Evolutionary conservation across 2,329 filamentous ascomycete genomes (phyloP), one percentile per base, ranked within the genome.

Genomic region (Fusarium longipes): DNA sequence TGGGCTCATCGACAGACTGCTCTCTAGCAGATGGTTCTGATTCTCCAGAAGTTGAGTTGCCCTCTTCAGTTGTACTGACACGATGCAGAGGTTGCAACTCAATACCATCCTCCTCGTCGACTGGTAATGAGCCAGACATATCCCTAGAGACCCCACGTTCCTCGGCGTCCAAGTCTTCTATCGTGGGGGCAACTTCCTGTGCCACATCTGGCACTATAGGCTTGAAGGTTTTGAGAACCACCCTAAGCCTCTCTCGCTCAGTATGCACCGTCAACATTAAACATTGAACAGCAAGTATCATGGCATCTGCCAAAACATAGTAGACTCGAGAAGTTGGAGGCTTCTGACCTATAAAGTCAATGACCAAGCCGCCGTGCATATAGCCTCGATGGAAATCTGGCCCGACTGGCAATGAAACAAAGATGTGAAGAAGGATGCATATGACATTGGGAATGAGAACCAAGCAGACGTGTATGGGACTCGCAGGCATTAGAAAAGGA

Each of bases 341-440:
- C 67, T 84, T 85, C 75, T 91, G 89, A 15, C 89, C 89, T 68
- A 91, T 82, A 68, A 91, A 89, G 72, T 91, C 89, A 69, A 91
- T 84, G 24, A 91, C 81, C 49, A 91, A 80, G 32, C 89, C 89
- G 24, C 89, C 89, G 65, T 91, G 89, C 24, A 90, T 82, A 72
- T 91, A 91, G 24, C 88, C 89, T 51, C 87, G 81, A 60, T 87
- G 83, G 35, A 85, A 82, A 70, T 91, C 89, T 61, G 83, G 82
- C n/a, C 86, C 87, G 22, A 79, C 77, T 0, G 87, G 84, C 1
- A 87, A 77, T 9, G 84, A 76, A n/a, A 81, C 79, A 33, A 89
- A 79, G 6, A 88, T 71, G 73, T 91, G 89, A 39, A 87, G 76
- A 5, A 90, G 77, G 53, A 89, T 83, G 77, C 88, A 91, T 49